Evolutionary conservation across 164 flowering plant species (phyloP).

Genomic region (Stephania yunnanensis): DNA sequence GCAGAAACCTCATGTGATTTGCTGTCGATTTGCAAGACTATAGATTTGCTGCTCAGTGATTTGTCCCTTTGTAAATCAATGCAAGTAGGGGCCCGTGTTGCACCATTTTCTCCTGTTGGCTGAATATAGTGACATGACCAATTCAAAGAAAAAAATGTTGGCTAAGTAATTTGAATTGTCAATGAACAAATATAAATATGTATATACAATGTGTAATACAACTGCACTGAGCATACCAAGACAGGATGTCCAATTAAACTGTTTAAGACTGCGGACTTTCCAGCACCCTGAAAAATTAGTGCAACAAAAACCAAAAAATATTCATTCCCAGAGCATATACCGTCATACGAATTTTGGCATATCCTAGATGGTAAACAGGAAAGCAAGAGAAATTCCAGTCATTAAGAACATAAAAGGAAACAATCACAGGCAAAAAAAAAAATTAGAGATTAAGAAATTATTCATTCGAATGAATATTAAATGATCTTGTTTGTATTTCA

Average conservation of each 20-base stretch:
- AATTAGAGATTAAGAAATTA: too few relatives aligned
- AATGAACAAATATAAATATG: background rate
- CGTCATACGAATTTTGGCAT: background rate
- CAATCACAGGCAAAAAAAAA: too few relatives aligned
- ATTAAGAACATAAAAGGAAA: too few relatives aligned
- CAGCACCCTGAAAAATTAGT: constrained; percentile 64
- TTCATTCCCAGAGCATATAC: background rate
- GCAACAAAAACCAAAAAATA: background rate
- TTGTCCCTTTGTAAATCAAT: constrained; percentile 67
- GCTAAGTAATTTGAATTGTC: background rate
- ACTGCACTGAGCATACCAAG: constrained; percentile 46
- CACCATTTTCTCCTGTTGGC: constrained; percentile 99
- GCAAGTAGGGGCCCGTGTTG: constrained; percentile 89
- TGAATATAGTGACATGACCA: constrained; percentile 18
- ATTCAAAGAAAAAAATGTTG: background rate
- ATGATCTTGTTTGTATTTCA: too few relatives aligned
- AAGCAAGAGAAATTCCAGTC: too few relatives aligned
- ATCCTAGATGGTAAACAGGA: background rate
- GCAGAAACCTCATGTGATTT: constrained; percentile 95
- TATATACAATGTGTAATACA: background rate
- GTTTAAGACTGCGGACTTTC: constrained; percentile 90
- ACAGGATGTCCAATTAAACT: constrained; percentile 97
- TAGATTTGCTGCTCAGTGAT: constrained; percentile 68
- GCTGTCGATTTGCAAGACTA: constrained; percentile 82
- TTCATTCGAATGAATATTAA: too few relatives aligned